A percentile compares a stretch with the other conserved stretches of the same genome.
Conservation (phyloP, 1,284 basidiomycete species). For the Malassezia arunalokei region DNA sequence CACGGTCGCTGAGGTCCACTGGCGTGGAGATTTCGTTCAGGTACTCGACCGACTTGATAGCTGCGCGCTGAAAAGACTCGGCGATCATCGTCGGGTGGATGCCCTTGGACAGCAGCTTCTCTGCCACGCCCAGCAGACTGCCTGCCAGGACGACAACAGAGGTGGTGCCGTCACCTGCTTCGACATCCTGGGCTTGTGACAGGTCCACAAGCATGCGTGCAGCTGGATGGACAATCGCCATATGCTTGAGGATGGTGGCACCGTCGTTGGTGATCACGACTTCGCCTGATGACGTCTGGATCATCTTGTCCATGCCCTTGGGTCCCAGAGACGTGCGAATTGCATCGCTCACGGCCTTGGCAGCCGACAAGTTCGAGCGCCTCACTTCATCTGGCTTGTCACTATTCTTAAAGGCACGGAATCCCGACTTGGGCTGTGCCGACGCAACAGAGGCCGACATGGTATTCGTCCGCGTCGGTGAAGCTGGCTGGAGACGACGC, state of each 20-base stretch:
- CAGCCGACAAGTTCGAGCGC: conserved; percentile 37
- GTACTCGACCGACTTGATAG: conserved; percentile 83
- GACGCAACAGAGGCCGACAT: conserved; percentile 10
- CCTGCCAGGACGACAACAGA: conserved; percentile 94
- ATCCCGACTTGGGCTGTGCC: conserved; percentile 1
- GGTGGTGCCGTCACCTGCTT: conserved; percentile 98
- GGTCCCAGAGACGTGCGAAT: conserved; percentile 93
- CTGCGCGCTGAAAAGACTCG: conserved; percentile 86
- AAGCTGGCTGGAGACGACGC: neutral
- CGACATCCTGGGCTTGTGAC: conserved; percentile 93
- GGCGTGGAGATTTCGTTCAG: conserved; percentile 84
- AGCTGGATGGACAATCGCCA: conserved; percentile 93
- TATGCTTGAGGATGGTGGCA: conserved; percentile 92
- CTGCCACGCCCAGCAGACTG: conserved; percentile 78
- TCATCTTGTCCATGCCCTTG: conserved; percentile 99
- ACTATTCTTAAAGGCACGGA: conserved; percentile 43
- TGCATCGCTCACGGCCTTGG: conserved; percentile 85
- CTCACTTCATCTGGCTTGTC: conserved; percentile 47
- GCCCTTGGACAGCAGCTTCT: conserved; percentile 85
- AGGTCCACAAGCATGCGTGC: conserved; percentile 95
- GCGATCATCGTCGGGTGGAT: conserved; percentile 97
- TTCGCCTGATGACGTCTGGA: conserved; percentile 91
- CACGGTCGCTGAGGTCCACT: conserved; percentile 78
- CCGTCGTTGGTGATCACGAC: conserved; percentile 98
- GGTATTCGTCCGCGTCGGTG: neutral